Evolutionary conservation across 768 basidiomycete species (phyloP).

Genomic region (Collybia sordida): DNA sequence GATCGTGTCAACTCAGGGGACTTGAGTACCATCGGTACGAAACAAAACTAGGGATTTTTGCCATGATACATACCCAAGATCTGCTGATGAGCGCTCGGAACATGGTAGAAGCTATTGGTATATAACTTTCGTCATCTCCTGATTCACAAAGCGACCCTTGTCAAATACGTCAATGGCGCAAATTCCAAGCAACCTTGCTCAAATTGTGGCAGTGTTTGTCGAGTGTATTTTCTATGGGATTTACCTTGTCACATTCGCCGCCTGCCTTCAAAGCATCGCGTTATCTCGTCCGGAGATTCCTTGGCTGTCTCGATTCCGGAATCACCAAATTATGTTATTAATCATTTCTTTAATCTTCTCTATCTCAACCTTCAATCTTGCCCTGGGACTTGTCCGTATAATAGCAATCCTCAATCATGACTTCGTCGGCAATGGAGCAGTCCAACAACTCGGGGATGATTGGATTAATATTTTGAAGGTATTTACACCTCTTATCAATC

Average conservation of each 20-base stretch:
- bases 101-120: no score
- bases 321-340: no score
- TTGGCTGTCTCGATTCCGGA: no score
- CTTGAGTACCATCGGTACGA: no score
- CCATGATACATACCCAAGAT: no score
- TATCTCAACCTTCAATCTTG: not conserved
- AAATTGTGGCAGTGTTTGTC: conserved; percentile 10
- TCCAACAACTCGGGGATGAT: not conserved
- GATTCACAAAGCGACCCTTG: no score
- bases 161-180: no score
- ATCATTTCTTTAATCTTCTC: not conserved
- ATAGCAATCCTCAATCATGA: not conserved
- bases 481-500: not conserved
- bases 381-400: not conserved
- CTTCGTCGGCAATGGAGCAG: not conserved
- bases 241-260: conserved; percentile 1
- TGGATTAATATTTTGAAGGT: not conserved
- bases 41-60: no score
- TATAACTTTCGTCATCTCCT: no score
- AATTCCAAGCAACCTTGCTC: not conserved
- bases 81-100: no score
- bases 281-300: no score
- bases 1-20: no score
- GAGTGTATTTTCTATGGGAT: not conserved
- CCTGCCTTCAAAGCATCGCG: not conserved